These are phyloP conservation scores for Sambucus nigra DNA, from an alignment of 129 eudicot species.

Conservation along the genomic window DNA sequence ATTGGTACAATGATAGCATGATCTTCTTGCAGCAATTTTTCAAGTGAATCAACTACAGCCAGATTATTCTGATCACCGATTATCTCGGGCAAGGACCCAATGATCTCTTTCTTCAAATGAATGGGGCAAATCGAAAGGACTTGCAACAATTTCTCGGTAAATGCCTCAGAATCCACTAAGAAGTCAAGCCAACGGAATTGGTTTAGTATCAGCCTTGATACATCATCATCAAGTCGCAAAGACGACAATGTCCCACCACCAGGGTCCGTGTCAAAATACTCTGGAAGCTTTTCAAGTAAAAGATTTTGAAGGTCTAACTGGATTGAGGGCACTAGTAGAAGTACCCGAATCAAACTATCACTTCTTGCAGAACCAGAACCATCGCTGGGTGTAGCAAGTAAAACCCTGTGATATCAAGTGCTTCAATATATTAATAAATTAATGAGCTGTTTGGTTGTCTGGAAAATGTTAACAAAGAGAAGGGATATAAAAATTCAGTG, in stretches of 20 bases:
- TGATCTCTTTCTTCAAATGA: conserved; percentile 70
- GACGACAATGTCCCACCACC: conserved; percentile 22
- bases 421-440: neutral
- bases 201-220: conserved; percentile 64
- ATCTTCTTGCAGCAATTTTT: conserved; percentile 65
- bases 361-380: conserved; percentile 28
- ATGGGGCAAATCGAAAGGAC: conserved; percentile 66
- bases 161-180: conserved; percentile 51
- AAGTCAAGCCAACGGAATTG: conserved; percentile 89
- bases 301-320: conserved; percentile 51
- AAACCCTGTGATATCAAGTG: conserved; percentile 34
- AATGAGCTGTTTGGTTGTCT: neutral
- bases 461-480: neutral
- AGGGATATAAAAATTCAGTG: neutral
- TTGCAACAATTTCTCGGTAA: conserved; percentile 55
- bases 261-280: conserved; percentile 47
- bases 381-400: conserved; percentile 43
- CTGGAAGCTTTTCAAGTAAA: conserved; percentile 76
- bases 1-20: conserved; percentile 53
- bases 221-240: conserved; percentile 46
- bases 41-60: conserved; percentile 53
- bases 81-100: conserved; percentile 76
- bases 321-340: conserved; percentile 51
- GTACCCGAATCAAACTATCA: conserved; percentile 55
- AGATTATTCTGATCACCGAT: conserved; percentile 55